phyloP scores from a whole-genome alignment of 148 eudicot genomes.

The Polygonum aviculare region DNA sequence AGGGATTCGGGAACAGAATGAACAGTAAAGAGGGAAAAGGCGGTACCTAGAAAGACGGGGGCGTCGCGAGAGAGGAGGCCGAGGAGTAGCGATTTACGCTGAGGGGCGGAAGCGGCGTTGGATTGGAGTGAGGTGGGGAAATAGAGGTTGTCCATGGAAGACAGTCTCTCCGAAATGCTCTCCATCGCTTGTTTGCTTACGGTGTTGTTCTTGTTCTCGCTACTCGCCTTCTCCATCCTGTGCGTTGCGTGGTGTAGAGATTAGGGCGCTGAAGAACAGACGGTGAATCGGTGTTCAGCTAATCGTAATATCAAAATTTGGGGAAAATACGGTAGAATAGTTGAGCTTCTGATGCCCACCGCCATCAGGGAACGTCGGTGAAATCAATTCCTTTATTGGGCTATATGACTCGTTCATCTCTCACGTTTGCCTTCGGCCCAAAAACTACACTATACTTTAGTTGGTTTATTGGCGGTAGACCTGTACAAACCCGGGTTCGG shows the following conservation, averaged over 20 bases:
- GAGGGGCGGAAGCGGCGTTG: conserved; percentile 39
- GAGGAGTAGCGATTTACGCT: conserved; percentile 62
- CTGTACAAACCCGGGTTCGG: no score
- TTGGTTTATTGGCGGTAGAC: no score
- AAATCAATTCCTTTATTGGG: neutral
- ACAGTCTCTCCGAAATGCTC: conserved; percentile 48
- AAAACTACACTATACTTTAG: no score
- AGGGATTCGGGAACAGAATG: neutral
- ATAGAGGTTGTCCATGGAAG: conserved; percentile 61
- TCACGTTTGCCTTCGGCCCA: no score
- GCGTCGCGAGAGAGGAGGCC: conserved; percentile 70
- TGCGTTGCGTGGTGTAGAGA: neutral
- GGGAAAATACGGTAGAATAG: no score
- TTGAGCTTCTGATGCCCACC: no score
- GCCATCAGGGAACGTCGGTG: neutral
- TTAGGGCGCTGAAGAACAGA: neutral
- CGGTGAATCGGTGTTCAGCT: neutral
- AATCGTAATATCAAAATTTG: no score
- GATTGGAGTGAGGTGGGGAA: conserved; percentile 66
- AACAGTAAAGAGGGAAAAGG: neutral
- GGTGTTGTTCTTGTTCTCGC: neutral
- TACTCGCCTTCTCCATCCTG: conserved; percentile 9
- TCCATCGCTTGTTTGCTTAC: conserved; percentile 38
- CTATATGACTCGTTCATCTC: no score
- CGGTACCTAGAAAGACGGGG: conserved; percentile 72